These are phyloP conservation scores for Acephala macrosclerotiorum DNA, from an alignment of 2,329 filamentous ascomycete genomes.

Conservation along the genomic window DNA sequence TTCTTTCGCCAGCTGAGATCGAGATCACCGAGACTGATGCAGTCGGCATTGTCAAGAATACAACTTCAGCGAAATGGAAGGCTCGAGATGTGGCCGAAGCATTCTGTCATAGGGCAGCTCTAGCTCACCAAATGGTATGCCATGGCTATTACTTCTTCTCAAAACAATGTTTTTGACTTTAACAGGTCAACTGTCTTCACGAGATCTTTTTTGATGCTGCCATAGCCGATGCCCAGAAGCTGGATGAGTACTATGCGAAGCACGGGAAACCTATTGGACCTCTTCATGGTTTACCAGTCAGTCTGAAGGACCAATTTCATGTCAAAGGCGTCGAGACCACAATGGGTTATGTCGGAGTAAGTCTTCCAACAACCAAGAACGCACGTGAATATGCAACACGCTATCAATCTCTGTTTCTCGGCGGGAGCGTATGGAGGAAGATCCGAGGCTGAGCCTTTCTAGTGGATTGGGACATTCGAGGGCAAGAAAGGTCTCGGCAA, in stretches of 20 bases:
- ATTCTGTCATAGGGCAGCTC: slow-evolving; percentile 61
- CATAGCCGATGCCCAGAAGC: slow-evolving; percentile 55
- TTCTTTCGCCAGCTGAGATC: slow-evolving; percentile 58
- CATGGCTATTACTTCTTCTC: slow-evolving; percentile 50
- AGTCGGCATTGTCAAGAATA: slow-evolving; percentile 61
- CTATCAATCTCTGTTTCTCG: not conserved
- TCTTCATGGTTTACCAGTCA: slow-evolving; percentile 50
- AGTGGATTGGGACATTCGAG: slow-evolving; percentile 67
- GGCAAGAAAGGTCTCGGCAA: slow-evolving; percentile 58
- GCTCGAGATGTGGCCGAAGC: slow-evolving; percentile 60
- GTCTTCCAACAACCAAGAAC: slow-evolving; percentile 7
- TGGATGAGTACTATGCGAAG: slow-evolving; percentile 57
- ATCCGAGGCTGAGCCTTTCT: slow-evolving; percentile 12
- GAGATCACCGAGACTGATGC: slow-evolving; percentile 68
- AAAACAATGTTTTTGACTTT: slow-evolving; percentile 42
- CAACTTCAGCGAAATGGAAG: slow-evolving; percentile 60
- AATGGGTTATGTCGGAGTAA: slow-evolving; percentile 67
- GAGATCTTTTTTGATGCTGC: slow-evolving; percentile 64
- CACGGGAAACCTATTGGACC: slow-evolving; percentile 47
- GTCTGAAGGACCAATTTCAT: slow-evolving; percentile 49
- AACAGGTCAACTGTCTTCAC: slow-evolving; percentile 63
- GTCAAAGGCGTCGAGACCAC: slow-evolving; percentile 44
- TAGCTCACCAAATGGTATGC: slow-evolving; percentile 64
- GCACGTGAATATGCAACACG: not conserved
- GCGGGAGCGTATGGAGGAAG: not conserved